These are phyloP conservation scores for Amphirosellinia nigrospora DNA, from an alignment of 495 filamentous ascomycete species.

Conservation along the genomic window DNA sequence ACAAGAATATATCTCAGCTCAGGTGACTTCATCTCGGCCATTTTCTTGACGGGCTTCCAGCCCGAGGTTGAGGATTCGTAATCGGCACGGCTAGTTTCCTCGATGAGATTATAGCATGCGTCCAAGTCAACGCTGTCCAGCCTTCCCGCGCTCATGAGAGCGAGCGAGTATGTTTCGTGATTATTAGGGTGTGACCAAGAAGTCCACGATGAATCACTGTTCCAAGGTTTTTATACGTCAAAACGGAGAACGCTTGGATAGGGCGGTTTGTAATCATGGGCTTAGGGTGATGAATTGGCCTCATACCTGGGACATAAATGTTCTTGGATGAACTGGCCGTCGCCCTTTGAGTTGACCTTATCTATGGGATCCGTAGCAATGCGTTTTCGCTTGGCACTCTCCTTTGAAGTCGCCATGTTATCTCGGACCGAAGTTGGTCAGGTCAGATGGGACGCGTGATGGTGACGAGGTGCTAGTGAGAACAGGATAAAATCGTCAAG, in stretches of 20 bases:
- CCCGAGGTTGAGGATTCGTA: constrained; percentile 69
- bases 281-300: constrained; percentile 12
- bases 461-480: no score
- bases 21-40: constrained; percentile 74
- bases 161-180: constrained; percentile 46
- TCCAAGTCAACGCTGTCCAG: constrained; percentile 61
- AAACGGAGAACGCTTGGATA: not conserved
- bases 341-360: constrained; percentile 48
- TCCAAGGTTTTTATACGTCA: not conserved
- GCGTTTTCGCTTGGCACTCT: constrained; percentile 39
- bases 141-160: constrained; percentile 53
- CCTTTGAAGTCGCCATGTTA: constrained; percentile 6
- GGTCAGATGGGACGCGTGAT: not conserved
- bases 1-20: constrained; percentile 73
- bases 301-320: constrained; percentile 51
- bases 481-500: not conserved
- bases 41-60: constrained; percentile 75
- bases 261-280: not conserved
- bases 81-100: constrained; percentile 67
- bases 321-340: constrained; percentile 51
- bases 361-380: constrained; percentile 49
- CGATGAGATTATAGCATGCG: constrained; percentile 73
- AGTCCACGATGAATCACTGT: constrained; percentile 44
- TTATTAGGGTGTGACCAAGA: constrained; percentile 54
- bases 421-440: not conserved